These are phyloP conservation scores for Aspergillus glaucus DNA, from an alignment of 2,329 filamentous ascomycete species.

Conservation along the genomic window DNA sequence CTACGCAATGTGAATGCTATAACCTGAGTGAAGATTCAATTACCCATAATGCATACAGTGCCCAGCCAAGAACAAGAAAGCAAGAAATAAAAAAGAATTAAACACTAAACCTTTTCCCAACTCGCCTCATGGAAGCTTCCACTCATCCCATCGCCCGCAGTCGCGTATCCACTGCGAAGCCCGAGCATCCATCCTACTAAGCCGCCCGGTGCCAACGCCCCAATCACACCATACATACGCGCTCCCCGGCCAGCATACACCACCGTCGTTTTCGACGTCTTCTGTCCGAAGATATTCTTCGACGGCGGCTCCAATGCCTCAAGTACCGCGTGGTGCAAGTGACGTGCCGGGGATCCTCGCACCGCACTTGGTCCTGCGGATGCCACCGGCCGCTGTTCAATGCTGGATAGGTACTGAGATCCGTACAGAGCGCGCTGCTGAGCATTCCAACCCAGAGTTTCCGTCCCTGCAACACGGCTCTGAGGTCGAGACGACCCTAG, in stretches of 20 bases:
- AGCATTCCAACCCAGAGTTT: constrained; percentile 55
- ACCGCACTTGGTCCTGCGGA: constrained; percentile 33
- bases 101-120: constrained; percentile 61
- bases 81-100: neutral
- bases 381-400: constrained; percentile 36
- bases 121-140: constrained; percentile 42
- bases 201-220: constrained; percentile 67
- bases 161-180: constrained; percentile 45
- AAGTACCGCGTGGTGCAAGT: constrained; percentile 81
- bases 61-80: neutral
- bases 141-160: constrained; percentile 42
- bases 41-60: too few species aligned
- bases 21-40: too few species aligned
- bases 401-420: constrained; percentile 37
- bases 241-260: constrained; percentile 81
- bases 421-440: constrained; percentile 49
- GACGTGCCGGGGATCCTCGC: constrained; percentile 65
- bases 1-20: too few species aligned
- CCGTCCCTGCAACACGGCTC: constrained; percentile 40
- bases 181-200: constrained; percentile 95
- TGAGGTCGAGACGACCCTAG: constrained; percentile 53
- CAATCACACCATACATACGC: constrained; percentile 76
- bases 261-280: constrained; percentile 43
- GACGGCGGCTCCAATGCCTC: constrained; percentile 64
- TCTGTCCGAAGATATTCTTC: constrained; percentile 34